Percentiles rank a stretch among this genome's conserved stretches.
These are phyloP conservation scores for Chlamydomonas sp. DNA, from an alignment of 139 green algal species.

Conservation along the genomic window DNA sequence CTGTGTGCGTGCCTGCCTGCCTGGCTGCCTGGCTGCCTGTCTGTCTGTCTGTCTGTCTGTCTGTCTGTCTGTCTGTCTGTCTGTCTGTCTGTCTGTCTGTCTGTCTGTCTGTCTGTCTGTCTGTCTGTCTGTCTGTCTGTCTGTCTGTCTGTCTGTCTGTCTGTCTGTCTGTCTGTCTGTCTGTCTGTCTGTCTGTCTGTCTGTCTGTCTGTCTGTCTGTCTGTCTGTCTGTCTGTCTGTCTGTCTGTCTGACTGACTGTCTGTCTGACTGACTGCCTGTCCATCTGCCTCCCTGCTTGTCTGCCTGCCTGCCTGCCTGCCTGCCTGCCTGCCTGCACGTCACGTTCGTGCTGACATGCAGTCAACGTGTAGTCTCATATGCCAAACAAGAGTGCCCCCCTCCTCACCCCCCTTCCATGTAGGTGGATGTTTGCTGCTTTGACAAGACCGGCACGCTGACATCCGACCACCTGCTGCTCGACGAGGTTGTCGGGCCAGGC, in stretches of 20 bases:
- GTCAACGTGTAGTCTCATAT: neutral
- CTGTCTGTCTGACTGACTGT: neutral
- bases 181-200: neutral
- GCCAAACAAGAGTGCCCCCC: neutral
- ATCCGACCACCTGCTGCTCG: constrained; percentile 82
- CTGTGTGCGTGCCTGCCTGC: too few relatives aligned
- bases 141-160: too few relatives aligned
- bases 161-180: constrained; percentile 2
- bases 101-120: too few relatives aligned
- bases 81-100: too few relatives aligned
- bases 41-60: too few relatives aligned
- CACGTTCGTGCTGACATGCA: neutral
- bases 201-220: neutral
- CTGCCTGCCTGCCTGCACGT: too few relatives aligned
- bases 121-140: too few relatives aligned
- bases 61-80: too few relatives aligned
- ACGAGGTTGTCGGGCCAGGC: constrained; percentile 40
- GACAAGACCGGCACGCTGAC: constrained; percentile 99
- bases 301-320: too few relatives aligned
- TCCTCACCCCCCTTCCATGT: neutral
- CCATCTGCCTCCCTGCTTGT: too few relatives aligned
- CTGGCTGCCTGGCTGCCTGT: too few relatives aligned
- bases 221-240: neutral
- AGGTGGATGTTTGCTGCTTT: constrained; percentile 94
- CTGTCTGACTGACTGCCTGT: too few relatives aligned